A percentile compares a stretch with the other conserved stretches of the same genome.
phyloP scores from a whole-genome alignment of 768 basidiomycete species.

The Termitomyces sp. region DNA sequence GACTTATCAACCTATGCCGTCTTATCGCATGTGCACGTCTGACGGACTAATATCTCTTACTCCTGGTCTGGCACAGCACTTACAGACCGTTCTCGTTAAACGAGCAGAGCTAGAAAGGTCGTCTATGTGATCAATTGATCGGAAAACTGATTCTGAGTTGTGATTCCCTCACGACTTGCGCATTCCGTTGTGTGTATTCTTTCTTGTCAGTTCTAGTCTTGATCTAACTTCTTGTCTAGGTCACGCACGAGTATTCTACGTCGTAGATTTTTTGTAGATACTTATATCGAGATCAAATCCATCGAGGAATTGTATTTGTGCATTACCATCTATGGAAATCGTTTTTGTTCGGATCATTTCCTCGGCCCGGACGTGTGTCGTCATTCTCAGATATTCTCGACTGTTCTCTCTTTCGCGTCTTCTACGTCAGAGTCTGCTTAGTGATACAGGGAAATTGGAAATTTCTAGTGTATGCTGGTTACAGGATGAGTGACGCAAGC shows the following conservation, averaged over 20 bases:
- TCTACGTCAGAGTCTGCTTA: no score
- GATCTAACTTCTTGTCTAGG: neutral
- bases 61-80: constrained; percentile 50
- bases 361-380: no score
- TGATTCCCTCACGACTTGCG: neutral
- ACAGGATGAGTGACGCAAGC: no score
- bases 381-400: no score
- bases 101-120: constrained; percentile 23
- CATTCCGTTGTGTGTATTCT: neutral
- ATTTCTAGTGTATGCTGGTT: neutral
- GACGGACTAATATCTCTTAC: constrained; percentile 70
- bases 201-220: neutral
- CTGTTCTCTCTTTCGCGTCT: no score
- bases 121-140: constrained; percentile 1
- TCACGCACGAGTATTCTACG: no score
- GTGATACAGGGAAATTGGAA: neutral
- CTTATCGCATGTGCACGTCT: constrained; percentile 73
- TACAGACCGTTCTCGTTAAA: constrained; percentile 32
- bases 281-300: constrained; percentile 2
- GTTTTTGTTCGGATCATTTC: no score
- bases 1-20: constrained; percentile 81
- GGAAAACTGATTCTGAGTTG: neutral
- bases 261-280: neutral
- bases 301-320: no score
- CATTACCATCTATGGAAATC: no score